Evolutionary conservation across 2,329 filamentous ascomycete species (phyloP), one percentile per base, ranked within the genome.

Genomic region (Aureobasidium sp.): DNA sequence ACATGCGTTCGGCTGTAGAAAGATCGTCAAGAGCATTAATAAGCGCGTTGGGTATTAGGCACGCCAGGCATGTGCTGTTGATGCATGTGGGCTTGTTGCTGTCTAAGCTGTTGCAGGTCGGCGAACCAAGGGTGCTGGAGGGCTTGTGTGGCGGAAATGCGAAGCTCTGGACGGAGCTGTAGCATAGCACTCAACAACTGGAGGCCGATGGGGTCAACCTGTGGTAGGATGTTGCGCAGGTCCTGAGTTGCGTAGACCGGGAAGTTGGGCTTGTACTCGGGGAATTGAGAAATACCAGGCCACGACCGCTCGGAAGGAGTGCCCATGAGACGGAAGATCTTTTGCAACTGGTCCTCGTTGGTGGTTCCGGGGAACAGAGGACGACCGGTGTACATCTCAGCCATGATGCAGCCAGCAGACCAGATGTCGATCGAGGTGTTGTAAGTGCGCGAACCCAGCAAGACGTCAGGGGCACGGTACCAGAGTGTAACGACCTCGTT

Each of bases 381-480:
- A 19, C 94, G 84, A 4, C 94, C 94, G 0, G 93, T 96, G 74
- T 95, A 97, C 91, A 99, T 96, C 76, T 99, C 94, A 10, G 94
- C 94, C 94, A 99, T 97, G 79, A 99, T 99, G 74, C 94, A 99
- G 60, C 94, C 94, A 7, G 94, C 94, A 7, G 90, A 96, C 94
- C 94, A 99, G 72, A 99, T 97, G 70, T 99, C 94, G 73, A 99
- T 97, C 76, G 90, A 95, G n/a, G 94, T 99, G 76, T 96, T 99
- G 78, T 99, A 99, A 23, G 94, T 97, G 65, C 94, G 81, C 69
- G 89, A 94, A 57, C 94, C 94, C 47, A 99, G 83, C 55, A 99
- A 82, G 49, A 99, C 94, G 69, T 99, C 94, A 0, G 94, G 94
- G 0, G 94, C 94, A 45, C 94, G 89, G 74, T 99, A 99, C 93